Percentiles rank a stretch among this genome's conserved stretches.
These are phyloP conservation scores for Aureobasidium sp. DNA, from an alignment of 2,329 filamentous ascomycete species.

Conservation along the genomic window DNA sequence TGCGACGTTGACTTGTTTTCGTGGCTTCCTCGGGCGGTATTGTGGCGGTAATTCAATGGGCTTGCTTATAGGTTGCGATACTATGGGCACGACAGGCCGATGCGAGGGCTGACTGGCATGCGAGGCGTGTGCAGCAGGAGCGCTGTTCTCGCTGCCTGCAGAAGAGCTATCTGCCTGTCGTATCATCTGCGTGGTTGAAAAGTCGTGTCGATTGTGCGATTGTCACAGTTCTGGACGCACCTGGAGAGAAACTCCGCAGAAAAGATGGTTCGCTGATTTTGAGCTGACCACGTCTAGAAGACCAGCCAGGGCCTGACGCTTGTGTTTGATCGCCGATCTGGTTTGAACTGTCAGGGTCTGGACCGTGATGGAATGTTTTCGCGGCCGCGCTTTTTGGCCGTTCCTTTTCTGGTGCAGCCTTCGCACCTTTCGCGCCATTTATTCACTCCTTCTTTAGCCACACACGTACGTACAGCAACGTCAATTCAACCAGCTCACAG, in stretches of 20 bases:
- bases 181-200: background rate
- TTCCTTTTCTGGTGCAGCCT: background rate
- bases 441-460: background rate
- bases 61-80: slow-evolving; percentile 10
- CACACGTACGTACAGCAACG: background rate
- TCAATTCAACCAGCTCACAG: background rate
- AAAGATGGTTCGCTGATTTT: slow-evolving; percentile 10
- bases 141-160: background rate
- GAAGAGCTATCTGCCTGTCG: background rate
- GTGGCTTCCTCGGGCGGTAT: slow-evolving; percentile 10
- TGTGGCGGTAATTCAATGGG: slow-evolving; percentile 11
- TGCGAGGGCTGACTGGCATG: background rate
- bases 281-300: background rate
- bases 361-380: background rate
- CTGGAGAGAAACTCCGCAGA: slow-evolving; percentile 1
- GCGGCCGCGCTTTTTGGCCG: background rate
- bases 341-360: background rate
- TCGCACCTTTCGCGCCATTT: background rate
- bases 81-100: slow-evolving; percentile 6
- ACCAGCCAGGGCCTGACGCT: background rate
- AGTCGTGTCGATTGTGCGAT: background rate
- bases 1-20: slow-evolving; percentile 12
- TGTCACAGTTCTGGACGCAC: background rate
- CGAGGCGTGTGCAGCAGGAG: background rate
- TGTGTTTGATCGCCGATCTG: background rate